Conservation (phyloP, 176 grass and related monocot genomes). For the Otatea glauca region DNA sequence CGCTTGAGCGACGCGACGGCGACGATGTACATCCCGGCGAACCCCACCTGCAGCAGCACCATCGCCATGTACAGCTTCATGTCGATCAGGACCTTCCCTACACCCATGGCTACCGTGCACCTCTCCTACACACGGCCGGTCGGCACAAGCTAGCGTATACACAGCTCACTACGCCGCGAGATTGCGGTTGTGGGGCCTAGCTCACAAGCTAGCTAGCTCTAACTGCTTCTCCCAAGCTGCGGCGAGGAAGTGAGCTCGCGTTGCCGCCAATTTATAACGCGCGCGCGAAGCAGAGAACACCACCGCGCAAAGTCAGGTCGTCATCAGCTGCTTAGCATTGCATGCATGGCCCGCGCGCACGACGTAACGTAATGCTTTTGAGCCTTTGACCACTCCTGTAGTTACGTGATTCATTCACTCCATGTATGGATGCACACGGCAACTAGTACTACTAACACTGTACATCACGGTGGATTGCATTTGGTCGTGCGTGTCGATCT, state of each 20-base stretch:
- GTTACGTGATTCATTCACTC: background rate
- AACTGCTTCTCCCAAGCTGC: background rate
- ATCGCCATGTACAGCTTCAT: constrained; percentile 80
- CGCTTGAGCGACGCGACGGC: constrained; percentile 84
- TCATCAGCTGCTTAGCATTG: background rate
- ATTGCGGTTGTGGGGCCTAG: background rate
- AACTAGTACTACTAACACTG: background rate
- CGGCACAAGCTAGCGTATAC: background rate
- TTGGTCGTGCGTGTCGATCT: background rate
- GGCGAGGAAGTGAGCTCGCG: background rate
- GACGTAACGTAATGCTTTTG: background rate
- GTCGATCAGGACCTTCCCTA: constrained; percentile 56
- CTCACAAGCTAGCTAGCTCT: background rate
- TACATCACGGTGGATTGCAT: background rate
- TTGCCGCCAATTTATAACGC: constrained; percentile 29
- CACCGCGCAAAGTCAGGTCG: background rate
- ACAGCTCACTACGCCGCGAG: background rate
- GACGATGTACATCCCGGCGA: constrained; percentile 86
- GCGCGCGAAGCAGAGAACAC: background rate
- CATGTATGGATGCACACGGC: background rate
- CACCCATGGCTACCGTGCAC: constrained; percentile 42
- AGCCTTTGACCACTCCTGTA: background rate
- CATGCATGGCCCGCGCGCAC: background rate
- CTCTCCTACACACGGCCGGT: background rate
- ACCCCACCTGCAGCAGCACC: constrained; percentile 83